Evolutionary conservation across 768 basidiomycete genomes (phyloP).

Genomic region (Mycena filopes): DNA sequence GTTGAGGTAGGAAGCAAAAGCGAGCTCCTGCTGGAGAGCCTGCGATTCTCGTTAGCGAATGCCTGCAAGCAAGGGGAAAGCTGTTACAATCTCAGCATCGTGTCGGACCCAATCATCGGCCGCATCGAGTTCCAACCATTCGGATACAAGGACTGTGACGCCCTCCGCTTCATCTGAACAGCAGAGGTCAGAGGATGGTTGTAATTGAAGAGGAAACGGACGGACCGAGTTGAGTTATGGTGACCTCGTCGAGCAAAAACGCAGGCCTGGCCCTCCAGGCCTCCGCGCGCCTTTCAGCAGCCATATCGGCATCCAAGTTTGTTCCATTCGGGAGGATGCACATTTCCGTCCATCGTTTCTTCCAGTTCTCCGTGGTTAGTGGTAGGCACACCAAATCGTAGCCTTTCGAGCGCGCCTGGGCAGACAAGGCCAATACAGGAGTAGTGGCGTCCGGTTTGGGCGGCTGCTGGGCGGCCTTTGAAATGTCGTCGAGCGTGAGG

Average conservation of each 20-base stretch:
- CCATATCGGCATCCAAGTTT: constrained; percentile 51
- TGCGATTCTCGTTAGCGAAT: constrained; percentile 44
- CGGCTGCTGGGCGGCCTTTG: constrained; percentile 36
- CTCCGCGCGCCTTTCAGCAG: constrained; percentile 77
- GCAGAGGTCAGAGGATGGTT: constrained; percentile 11
- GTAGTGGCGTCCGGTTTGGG: constrained; percentile 40
- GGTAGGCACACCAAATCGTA: constrained; percentile 85
- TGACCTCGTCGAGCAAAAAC: constrained; percentile 87
- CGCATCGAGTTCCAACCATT: constrained; percentile 96
- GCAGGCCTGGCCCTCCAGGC: constrained; percentile 86
- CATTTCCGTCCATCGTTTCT: constrained; percentile 87
- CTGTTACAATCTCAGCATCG: constrained; percentile 93
- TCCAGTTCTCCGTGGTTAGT: constrained; percentile 92
- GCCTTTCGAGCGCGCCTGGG: constrained; percentile 68
- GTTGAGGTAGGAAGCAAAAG: constrained; percentile 93
- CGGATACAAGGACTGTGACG: constrained; percentile 82
- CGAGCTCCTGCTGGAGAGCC: constrained; percentile 93
- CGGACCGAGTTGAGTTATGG: constrained; percentile 85
- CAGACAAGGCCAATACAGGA: constrained; percentile 61
- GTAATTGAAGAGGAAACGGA: constrained; percentile 41
- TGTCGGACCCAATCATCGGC: constrained; percentile 94
- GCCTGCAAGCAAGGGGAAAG: constrained; percentile 28
- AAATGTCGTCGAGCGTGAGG: constrained; percentile 55
- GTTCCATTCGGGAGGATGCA: constrained; percentile 72
- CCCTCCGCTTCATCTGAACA: constrained; percentile 78